phyloP scores from a whole-genome alignment of 257 asterid species.

The Solanum pinnatisectum region DNA sequence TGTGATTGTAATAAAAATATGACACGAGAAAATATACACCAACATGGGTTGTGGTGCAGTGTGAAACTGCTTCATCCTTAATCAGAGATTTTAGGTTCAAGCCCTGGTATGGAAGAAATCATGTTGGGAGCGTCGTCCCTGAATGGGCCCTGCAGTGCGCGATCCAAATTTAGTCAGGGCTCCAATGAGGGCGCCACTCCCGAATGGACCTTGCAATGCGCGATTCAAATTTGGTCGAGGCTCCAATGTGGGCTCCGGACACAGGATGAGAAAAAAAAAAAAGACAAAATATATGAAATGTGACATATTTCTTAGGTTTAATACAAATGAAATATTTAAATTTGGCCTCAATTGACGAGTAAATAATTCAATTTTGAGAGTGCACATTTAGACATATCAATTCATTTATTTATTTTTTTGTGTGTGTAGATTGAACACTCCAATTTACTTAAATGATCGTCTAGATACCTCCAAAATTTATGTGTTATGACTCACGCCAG shows the following conservation, averaged over 20 bases:
- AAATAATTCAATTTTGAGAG: background rate
- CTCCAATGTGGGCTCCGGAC: fast-evolving
- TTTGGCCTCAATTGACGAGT: background rate
- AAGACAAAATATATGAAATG: background rate
- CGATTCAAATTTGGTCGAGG: no score
- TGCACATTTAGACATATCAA: background rate
- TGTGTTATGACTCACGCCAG: background rate
- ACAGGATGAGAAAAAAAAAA: no score
- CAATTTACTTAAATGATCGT: no score
- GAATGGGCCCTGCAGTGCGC: no score
- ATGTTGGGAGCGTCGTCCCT: fast-evolving
- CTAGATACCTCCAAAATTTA: background rate
- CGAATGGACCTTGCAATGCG: background rate
- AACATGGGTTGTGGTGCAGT: no score
- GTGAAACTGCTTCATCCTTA: background rate
- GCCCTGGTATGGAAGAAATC: background rate
- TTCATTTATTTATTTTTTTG: fast-evolving
- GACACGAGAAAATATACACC: background rate
- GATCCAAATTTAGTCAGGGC: no score
- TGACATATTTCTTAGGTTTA: background rate
- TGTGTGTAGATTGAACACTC: background rate
- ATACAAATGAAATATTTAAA: background rate
- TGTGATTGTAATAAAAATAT: background rate
- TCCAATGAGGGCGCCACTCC: no score
- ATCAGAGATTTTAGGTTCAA: background rate